phyloP scores from a whole-genome alignment of 2,329 filamentous ascomycete genomes.

The Monilinia fructigena region DNA sequence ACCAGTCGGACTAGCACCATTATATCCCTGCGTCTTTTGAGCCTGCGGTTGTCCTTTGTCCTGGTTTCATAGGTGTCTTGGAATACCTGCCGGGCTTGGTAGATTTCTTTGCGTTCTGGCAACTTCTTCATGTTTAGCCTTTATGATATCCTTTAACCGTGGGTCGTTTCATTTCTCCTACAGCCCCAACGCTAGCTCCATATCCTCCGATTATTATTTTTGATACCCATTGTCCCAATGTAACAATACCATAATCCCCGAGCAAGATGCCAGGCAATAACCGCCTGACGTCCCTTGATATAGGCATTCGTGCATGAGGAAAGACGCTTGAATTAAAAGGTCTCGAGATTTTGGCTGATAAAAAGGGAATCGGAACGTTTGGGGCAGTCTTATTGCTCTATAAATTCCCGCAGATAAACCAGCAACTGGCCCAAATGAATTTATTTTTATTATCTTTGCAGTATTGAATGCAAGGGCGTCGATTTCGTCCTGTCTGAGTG shows the following conservation, averaged over 20 bases:
- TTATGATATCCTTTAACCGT: conserved; percentile 33
- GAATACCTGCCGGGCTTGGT: conserved; percentile 9
- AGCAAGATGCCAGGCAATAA: conserved; percentile 32
- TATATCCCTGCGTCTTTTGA: conserved; percentile 6
- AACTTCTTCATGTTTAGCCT: conserved; percentile 21
- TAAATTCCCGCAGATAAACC: conserved; percentile 34
- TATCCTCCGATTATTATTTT: conserved; percentile 34
- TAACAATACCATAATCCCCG: conserved; percentile 32
- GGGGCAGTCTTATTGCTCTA: conserved; percentile 30
- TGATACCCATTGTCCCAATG: conserved; percentile 31
- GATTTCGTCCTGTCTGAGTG: conserved; percentile 35
- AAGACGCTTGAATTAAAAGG: conserved; percentile 31
- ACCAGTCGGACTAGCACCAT: conserved; percentile 37
- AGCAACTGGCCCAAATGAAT: conserved; percentile 33
- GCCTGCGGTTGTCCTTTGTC: conserved; percentile 25
- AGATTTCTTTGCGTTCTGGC: conserved; percentile 14
- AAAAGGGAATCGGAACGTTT: conserved; percentile 38
- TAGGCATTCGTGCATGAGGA: conserved; percentile 22
- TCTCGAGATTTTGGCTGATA: conserved; percentile 36
- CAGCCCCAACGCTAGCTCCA: conserved; percentile 29
- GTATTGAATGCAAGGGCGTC: conserved; percentile 35
- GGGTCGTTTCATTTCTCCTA: conserved; percentile 35
- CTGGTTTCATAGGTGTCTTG: conserved; percentile 15
- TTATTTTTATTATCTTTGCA: conserved; percentile 34
- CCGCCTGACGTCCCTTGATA: conserved; percentile 28